Evolutionary conservation across 192 early-diverging fungal genomes (phyloP).

Genomic region (Coemansia sp.): DNA sequence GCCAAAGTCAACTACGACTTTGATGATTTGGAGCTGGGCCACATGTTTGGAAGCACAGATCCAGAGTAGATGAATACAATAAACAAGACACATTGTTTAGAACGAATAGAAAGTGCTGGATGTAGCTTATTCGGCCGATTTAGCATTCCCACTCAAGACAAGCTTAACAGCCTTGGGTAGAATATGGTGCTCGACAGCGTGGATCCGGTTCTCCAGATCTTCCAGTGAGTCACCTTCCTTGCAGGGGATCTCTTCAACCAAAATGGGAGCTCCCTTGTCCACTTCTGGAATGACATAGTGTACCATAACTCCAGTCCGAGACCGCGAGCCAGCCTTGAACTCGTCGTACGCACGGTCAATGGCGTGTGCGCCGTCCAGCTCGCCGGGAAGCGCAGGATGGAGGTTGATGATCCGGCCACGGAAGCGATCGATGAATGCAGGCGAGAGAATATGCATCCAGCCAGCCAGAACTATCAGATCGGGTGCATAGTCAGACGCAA

Average conservation of each 20-base stretch:
- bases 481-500: slow-evolving; percentile 60
- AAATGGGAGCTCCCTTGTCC: slow-evolving; percentile 88
- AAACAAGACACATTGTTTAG: neutral
- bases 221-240: slow-evolving; percentile 73
- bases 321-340: slow-evolving; percentile 71
- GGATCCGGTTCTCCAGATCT: slow-evolving; percentile 85
- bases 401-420: slow-evolving; percentile 82
- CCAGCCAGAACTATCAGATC: slow-evolving; percentile 93
- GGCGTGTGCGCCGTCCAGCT: slow-evolving; percentile 96
- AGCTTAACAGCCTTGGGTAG: slow-evolving; percentile 73
- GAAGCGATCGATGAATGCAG: slow-evolving; percentile 78
- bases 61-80: neutral
- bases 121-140: neutral
- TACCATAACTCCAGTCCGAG: slow-evolving; percentile 82
- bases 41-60: slow-evolving; percentile 7
- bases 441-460: slow-evolving; percentile 97
- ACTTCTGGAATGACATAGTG: slow-evolving; percentile 96
- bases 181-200: slow-evolving; percentile 82
- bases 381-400: slow-evolving; percentile 94
- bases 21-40: slow-evolving; percentile 30
- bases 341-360: slow-evolving; percentile 94
- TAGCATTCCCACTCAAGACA: slow-evolving; percentile 18
- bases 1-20: slow-evolving; percentile 41
- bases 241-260: slow-evolving; percentile 78
- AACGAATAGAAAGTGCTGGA: too few relatives aligned